phyloP scores from a whole-genome alignment of 2,329 filamentous ascomycete genomes.

The Chalara sp. region DNA sequence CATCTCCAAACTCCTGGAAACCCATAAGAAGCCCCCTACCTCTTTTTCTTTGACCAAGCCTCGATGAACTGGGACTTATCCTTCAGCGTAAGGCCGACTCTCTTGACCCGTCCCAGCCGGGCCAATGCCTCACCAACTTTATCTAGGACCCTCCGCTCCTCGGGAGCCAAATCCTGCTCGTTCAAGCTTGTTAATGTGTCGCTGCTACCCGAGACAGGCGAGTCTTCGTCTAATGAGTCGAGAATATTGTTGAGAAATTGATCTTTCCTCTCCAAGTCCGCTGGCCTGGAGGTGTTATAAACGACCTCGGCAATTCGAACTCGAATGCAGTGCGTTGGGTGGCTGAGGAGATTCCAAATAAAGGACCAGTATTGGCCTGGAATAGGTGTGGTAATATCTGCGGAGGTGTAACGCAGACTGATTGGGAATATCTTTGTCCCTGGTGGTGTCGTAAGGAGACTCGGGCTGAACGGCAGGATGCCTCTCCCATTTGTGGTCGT shows the following conservation, averaged over 20 bases:
- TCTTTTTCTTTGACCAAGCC: constrained; percentile 49
- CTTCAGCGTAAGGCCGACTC: constrained; percentile 74
- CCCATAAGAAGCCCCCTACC: constrained; percentile 1
- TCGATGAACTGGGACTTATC: constrained; percentile 81
- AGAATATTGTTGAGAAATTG: constrained; percentile 27
- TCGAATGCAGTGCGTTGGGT: constrained; percentile 81
- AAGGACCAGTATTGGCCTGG: constrained; percentile 68
- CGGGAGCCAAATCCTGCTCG: constrained; percentile 25
- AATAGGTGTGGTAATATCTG: constrained; percentile 85
- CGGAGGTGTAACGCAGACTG: constrained; percentile 80
- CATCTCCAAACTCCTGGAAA: too few species aligned
- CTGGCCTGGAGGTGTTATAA: constrained; percentile 38
- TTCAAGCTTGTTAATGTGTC: constrained; percentile 22
- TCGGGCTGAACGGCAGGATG: constrained; percentile 76
- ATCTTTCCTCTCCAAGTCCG: constrained; percentile 22
- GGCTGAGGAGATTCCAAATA: constrained; percentile 78
- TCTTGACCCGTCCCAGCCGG: constrained; percentile 79
- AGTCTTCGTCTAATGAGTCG: constrained; percentile 20
- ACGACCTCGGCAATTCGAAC: constrained; percentile 82
- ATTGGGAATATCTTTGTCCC: constrained; percentile 80
- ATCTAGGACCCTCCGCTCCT: constrained; percentile 69
- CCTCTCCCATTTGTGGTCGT: constrained; percentile 91
- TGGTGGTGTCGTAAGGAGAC: constrained; percentile 60
- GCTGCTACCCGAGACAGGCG: constrained; percentile 23
- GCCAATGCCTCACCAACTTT: constrained; percentile 79